These are phyloP conservation scores for Pleurostoma richardsiae DNA, from an alignment of 2,329 filamentous ascomycete species.

Conservation along the genomic window DNA sequence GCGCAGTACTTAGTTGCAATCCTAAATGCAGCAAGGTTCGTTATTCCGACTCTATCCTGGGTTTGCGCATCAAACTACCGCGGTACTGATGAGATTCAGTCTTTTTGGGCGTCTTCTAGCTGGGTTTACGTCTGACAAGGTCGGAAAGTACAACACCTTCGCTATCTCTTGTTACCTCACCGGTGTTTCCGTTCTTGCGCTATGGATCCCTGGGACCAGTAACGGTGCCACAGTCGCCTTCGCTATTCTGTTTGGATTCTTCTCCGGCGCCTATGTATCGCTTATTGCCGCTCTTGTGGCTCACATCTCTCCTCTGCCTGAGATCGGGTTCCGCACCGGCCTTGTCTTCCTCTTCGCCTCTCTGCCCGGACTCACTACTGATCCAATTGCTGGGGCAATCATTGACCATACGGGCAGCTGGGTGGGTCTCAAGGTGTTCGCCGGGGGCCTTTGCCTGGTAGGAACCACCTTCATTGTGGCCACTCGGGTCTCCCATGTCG, in stretches of 20 bases:
- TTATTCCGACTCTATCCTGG: neutral
- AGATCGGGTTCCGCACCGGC: conserved; percentile 45
- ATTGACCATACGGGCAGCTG: conserved; percentile 3
- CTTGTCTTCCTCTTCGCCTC: conserved; percentile 46
- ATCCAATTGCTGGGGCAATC: conserved; percentile 47
- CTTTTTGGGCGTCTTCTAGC: conserved; percentile 10
- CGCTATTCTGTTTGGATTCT: conserved; percentile 18
- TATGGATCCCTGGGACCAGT: conserved; percentile 22
- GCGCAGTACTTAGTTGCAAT: conserved; percentile 17
- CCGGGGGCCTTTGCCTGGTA: conserved; percentile 2
- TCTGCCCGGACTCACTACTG: conserved; percentile 51
- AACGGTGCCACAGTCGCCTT: conserved; percentile 14
- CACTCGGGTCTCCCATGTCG: neutral
- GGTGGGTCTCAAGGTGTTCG: conserved; percentile 7
- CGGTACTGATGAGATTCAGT: neutral
- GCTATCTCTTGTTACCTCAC: conserved; percentile 36
- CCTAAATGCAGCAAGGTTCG: conserved; percentile 14
- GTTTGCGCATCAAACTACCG: neutral
- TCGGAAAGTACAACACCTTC: conserved; percentile 15
- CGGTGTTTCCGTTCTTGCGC: conserved; percentile 14
- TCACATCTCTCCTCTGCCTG: conserved; percentile 46
- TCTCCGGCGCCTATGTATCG: conserved; percentile 18
- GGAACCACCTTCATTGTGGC: neutral
- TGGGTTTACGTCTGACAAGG: conserved; percentile 9
- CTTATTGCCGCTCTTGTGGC: conserved; percentile 16